Conservation (phyloP, 2,329 filamentous ascomycete species). For the Lasiodiplodia theobromae region DNA sequence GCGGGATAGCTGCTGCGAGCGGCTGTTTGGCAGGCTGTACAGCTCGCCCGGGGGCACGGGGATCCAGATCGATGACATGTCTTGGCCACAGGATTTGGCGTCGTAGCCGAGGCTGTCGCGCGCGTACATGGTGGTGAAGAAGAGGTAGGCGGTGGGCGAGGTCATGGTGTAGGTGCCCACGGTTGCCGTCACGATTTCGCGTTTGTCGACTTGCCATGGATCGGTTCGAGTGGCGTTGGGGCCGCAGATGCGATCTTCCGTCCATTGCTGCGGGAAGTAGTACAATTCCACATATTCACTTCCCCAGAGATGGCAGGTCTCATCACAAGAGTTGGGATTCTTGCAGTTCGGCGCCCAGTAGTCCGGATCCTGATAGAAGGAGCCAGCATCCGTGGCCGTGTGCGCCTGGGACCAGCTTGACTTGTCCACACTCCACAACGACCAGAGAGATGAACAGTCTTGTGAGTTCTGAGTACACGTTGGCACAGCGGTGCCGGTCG, state of each 20-base stretch:
- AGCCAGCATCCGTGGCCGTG: not conserved
- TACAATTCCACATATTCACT: conserved; percentile 1
- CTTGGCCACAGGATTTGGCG: not conserved
- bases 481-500: not conserved
- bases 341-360: not conserved
- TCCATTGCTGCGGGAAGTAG: conserved; percentile 4
- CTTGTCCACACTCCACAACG: not conserved
- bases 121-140: conserved; percentile 5
- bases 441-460: not conserved
- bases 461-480: not conserved
- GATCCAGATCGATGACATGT: not conserved
- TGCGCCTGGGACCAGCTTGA: not conserved
- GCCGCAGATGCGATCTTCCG: not conserved
- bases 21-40: not conserved
- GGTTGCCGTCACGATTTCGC: not conserved
- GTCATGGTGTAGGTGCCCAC: conserved; percentile 6
- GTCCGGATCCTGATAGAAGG: not conserved
- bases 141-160: conserved; percentile 7
- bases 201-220: not conserved
- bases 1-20: not conserved
- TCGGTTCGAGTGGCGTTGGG: conserved; percentile 5
- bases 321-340: not conserved
- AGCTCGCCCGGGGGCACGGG: not conserved
- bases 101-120: not conserved
- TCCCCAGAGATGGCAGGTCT: not conserved